These are phyloP conservation scores for Podospora australis DNA, from an alignment of 495 filamentous ascomycete genomes.

Conservation along the genomic window DNA sequence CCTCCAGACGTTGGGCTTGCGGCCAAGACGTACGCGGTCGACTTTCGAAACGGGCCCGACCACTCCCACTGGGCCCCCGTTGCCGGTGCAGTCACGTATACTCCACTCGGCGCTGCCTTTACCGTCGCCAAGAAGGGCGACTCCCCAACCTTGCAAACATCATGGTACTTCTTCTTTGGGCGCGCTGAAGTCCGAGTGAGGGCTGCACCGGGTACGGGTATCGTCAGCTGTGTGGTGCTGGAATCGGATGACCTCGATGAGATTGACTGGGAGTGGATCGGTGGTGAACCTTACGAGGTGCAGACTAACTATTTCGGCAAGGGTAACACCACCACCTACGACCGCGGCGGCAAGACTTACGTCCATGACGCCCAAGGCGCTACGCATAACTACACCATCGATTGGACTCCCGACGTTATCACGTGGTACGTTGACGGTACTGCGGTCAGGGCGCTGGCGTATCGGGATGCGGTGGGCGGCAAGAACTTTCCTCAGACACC, in stretches of 20 bases:
- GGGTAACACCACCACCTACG: slow-evolving; percentile 66
- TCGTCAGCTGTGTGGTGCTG: slow-evolving; percentile 76
- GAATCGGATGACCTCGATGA: slow-evolving; percentile 87
- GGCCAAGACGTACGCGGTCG: slow-evolving; percentile 35
- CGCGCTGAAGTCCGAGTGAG: slow-evolving; percentile 57
- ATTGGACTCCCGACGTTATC: slow-evolving; percentile 68
- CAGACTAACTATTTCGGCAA: slow-evolving; percentile 94
- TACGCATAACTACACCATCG: slow-evolving; percentile 75
- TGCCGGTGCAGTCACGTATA: slow-evolving; percentile 48
- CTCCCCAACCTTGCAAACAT: slow-evolving; percentile 61
- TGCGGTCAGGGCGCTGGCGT: slow-evolving; percentile 59
- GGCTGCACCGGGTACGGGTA: slow-evolving; percentile 57
- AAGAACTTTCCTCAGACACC: slow-evolving; percentile 81
- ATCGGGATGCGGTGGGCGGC: slow-evolving; percentile 51
- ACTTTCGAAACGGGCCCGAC: slow-evolving; percentile 58
- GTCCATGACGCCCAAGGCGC: slow-evolving; percentile 52
- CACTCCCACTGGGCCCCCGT: slow-evolving; percentile 57
- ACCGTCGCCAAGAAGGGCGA: slow-evolving; percentile 67
- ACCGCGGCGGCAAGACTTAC: slow-evolving; percentile 60
- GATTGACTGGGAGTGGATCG: slow-evolving; percentile 82
- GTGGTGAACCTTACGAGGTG: slow-evolving; percentile 54
- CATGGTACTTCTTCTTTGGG: slow-evolving; percentile 75
- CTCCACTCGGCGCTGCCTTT: slow-evolving; percentile 62
- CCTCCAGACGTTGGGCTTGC: slow-evolving; percentile 12
- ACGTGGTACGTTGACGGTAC: slow-evolving; percentile 71